A percentile compares a stretch with the other conserved stretches of the same genome.
Conservation (phyloP, 2,329 filamentous ascomycete species). For the Aspergillus latus region DNA sequence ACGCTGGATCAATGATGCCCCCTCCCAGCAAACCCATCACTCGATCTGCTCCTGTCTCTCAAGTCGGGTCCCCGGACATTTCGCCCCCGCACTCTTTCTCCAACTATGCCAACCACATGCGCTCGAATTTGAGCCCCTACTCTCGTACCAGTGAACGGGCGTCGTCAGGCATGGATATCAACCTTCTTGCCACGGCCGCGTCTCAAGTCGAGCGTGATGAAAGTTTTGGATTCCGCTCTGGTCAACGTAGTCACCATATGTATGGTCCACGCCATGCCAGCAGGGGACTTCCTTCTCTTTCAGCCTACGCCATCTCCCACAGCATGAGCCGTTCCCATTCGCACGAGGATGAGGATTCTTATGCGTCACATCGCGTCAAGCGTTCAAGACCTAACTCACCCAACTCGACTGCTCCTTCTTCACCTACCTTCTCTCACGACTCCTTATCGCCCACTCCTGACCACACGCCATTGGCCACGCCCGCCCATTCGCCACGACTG, state of each 20-base stretch:
- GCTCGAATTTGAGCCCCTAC: slow-evolving; percentile 60
- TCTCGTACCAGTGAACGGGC: slow-evolving; percentile 48
- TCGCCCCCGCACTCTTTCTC: slow-evolving; percentile 88
- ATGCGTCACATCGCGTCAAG: slow-evolving; percentile 69
- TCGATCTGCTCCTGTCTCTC: slow-evolving; percentile 82
- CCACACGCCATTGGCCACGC: slow-evolving; percentile 96
- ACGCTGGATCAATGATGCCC: slow-evolving; percentile 69
- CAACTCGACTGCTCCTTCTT: slow-evolving; percentile 92
- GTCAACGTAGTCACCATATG: slow-evolving; percentile 49
- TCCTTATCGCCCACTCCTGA: slow-evolving; percentile 94
- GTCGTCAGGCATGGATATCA: slow-evolving; percentile 60
- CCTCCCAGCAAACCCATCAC: slow-evolving; percentile 77
- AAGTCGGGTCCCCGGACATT: slow-evolving; percentile 88
- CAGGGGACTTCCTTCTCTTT: slow-evolving; percentile 70
- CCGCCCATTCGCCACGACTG: slow-evolving; percentile 89
- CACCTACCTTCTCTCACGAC: slow-evolving; percentile 93
- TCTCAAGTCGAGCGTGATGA: slow-evolving; percentile 66
- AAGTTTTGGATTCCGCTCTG: slow-evolving; percentile 44
- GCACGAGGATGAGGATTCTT: slow-evolving; percentile 73
- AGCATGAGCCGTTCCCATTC: slow-evolving; percentile 91
- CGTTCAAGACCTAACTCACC: slow-evolving; percentile 90
- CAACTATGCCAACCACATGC: slow-evolving; percentile 58
- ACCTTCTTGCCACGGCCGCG: slow-evolving; percentile 67
- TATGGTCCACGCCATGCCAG: slow-evolving; percentile 47
- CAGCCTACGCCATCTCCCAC: slow-evolving; percentile 71